These are phyloP conservation scores for Mucor velutinosus DNA, from an alignment of 371 early-diverging fungal genomes.

Conservation along the genomic window DNA sequence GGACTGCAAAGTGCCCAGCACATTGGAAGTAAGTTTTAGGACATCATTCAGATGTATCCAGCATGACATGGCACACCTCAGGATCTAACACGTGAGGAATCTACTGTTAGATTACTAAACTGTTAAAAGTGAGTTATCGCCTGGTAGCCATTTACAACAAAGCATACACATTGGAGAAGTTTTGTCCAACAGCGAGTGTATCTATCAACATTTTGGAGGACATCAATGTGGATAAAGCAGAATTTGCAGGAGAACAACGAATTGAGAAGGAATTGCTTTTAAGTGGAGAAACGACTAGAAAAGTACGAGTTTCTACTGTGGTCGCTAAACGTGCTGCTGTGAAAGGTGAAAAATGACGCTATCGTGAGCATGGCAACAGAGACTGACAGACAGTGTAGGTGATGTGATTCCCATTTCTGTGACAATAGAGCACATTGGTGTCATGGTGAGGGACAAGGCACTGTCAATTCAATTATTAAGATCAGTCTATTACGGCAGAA, in stretches of 20 bases:
- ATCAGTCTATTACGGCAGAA: conserved; percentile 25
- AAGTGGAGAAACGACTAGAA: conserved; percentile 13
- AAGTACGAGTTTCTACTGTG: conserved; percentile 26
- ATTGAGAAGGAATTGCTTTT: conserved; percentile 22
- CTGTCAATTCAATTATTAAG: conserved; percentile 25
- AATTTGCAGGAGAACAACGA: conserved; percentile 26
- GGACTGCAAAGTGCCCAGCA: conserved; percentile 38
- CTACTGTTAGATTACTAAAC: conserved; percentile 20
- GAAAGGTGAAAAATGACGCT: conserved; percentile 29
- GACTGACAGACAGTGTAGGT: conserved; percentile 18
- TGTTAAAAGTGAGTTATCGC: conserved; percentile 35
- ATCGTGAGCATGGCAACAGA: neutral
- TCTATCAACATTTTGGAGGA: conserved; percentile 39
- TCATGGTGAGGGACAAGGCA: conserved; percentile 24
- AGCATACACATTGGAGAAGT: conserved; percentile 16
- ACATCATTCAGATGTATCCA: neutral
- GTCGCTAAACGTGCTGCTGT: conserved; percentile 46
- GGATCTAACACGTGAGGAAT: conserved; percentile 1
- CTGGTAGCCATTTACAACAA: conserved; percentile 34
- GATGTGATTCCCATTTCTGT: conserved; percentile 42
- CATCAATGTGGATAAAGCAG: conserved; percentile 37
- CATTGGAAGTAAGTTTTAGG: conserved; percentile 30
- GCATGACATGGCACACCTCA: neutral
- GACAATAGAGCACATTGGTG: conserved; percentile 36
- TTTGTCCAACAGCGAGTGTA: conserved; percentile 24